phyloP scores from a whole-genome alignment of 140 eudicot species.

The Cichorium intybus region DNA sequence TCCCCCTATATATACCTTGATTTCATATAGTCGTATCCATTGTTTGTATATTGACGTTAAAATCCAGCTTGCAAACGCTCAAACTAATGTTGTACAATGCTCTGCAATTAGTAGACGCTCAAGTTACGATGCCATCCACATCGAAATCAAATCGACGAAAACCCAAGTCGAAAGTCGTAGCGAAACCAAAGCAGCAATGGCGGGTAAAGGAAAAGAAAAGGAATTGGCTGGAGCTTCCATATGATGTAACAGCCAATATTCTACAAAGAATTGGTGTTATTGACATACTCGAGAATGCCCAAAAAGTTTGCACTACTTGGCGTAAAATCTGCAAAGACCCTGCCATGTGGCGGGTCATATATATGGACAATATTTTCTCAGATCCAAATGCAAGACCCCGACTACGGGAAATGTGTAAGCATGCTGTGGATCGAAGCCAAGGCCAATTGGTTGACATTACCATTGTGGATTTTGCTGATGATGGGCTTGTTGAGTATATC shows the following conservation, averaged over 20 bases:
- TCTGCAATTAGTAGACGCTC: neutral
- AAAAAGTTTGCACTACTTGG: conserved; percentile 50
- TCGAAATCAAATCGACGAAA: conserved; percentile 1
- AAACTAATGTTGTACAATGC: neutral
- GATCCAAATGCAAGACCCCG: neutral
- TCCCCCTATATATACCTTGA: neutral
- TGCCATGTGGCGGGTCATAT: conserved; percentile 40
- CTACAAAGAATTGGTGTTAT: conserved; percentile 28
- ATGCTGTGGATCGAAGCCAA: conserved; percentile 19
- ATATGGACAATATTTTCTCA: neutral
- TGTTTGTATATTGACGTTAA: neutral
- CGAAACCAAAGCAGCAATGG: neutral
- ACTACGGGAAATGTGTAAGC: neutral
- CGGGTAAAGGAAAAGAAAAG: neutral
- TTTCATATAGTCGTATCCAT: too few relatives aligned
- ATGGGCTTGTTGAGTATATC: conserved; percentile 3
- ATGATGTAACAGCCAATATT: conserved; percentile 36
- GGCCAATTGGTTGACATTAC: conserved; percentile 13
- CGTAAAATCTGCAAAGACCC: conserved; percentile 40
- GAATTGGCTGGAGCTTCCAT: conserved; percentile 9
- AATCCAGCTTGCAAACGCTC: neutral
- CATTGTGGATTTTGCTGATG: neutral
- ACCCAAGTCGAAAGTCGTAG: neutral
- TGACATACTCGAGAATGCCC: conserved; percentile 41
- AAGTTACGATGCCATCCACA: conserved; percentile 10